Evolutionary conservation across 805 yeast genomes (phyloP), one percentile per base, ranked within the genome.

Genomic region (Candida ficus): DNA sequence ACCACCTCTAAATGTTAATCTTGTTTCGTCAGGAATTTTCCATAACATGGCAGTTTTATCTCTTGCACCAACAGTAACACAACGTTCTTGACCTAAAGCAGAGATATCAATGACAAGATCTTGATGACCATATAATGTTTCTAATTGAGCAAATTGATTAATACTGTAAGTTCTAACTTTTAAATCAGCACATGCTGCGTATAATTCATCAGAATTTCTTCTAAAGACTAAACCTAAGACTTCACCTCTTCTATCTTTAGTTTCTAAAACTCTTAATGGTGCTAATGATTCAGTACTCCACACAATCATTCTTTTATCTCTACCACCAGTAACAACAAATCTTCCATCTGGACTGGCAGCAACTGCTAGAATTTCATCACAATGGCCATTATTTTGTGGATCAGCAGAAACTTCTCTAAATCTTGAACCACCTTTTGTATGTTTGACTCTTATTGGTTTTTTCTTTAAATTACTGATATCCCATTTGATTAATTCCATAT

Each of bases 11-110:
- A 91, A 91, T 0, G 96, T 89, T 54, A 93, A 74, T 57, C 97
- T 78, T 1, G 95, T 80, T 64, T 93, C 99, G 54, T 93, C 99
- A 20, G 95, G 78, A 49, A 93, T 88, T 61, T 93, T 93, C 99
- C 99, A 93, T 53, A 86, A 69, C 82, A 95, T 83, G 9, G 91
- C 96, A 5, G 96, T 86, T 54, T 95, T 80, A 64, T 93, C 99
- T 53, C 98, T 78, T 4, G 95, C 73, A 14, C 99, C 99, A 25
- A 91, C 98, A 20, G 95, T 87, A 14, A 93, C 90, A 68, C 99
- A 93, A 43, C 96, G 78, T 57, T 93, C 98, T 61, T 80, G 80
- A 9, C 77, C 76, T 45, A 93, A 67, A 0, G 97, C 88, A 18
- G 88, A 67, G 39, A 93, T 81, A 56, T 82, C 97, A 32, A 76